Percentiles rank a stretch among this genome's conserved stretches.
These are phyloP conservation scores for Danielozyma ontarioensis DNA, from an alignment of 805 yeast genomes.

Conservation along the genomic window DNA sequence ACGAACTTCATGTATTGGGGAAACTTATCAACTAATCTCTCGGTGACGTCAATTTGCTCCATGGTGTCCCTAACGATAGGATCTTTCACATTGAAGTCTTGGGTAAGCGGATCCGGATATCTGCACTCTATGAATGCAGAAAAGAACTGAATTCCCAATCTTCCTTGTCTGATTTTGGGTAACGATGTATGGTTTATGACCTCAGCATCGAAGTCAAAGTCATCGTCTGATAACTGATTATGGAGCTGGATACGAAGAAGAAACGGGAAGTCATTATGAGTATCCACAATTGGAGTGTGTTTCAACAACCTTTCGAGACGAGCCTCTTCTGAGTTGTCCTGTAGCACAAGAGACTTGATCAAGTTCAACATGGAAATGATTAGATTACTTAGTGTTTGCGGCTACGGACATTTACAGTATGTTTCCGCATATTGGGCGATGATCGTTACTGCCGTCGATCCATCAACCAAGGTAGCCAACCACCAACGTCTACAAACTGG, in stretches of 20 bases:
- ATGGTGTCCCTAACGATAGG: constrained; percentile 47
- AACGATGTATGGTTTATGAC: constrained; percentile 43
- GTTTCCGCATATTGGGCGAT: too few species aligned
- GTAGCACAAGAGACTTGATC: neutral
- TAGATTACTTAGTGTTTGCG: too few species aligned
- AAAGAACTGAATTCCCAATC: constrained; percentile 47
- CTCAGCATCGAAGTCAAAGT: constrained; percentile 35
- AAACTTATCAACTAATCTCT: constrained; percentile 39
- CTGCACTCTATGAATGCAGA: constrained; percentile 44
- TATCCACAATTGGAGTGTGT: constrained; percentile 38
- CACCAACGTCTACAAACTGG: too few species aligned
- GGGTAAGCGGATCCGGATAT: constrained; percentile 34
- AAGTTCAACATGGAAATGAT: too few species aligned
- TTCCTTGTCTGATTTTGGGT: constrained; percentile 36
- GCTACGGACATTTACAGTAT: too few species aligned
- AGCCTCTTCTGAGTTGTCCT: too few species aligned
- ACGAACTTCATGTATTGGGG: constrained; percentile 37
- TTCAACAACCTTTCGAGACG: constrained; percentile 2
- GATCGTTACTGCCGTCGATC: too few species aligned
- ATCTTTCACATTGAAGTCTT: constrained; percentile 41
- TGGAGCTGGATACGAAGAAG: constrained; percentile 41
- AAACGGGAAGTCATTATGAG: constrained; percentile 51
- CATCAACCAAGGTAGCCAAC: too few species aligned
- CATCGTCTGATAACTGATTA: constrained; percentile 29
- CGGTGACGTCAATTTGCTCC: constrained; percentile 49